Base-by-base conservation (phyloP, 1,284 basidiomycete genomes). In the Tilletia indica region DNA sequence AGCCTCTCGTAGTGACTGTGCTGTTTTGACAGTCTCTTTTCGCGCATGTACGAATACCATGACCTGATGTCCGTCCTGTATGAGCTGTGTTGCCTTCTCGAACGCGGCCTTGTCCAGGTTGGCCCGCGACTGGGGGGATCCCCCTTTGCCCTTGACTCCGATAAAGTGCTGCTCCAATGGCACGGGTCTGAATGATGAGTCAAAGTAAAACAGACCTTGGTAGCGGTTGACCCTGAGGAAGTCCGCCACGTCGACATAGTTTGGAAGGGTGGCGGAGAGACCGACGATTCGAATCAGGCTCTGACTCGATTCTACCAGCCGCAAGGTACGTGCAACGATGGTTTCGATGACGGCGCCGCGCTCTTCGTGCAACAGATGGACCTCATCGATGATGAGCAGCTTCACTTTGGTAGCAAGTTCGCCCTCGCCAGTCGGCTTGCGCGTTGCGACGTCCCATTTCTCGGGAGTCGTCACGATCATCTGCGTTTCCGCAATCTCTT, bases 11-110 rank as follows among this genome's bases (percentile, higher is more conserved):
- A 99, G 87, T n/a, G 89, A 89, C 80, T 91, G 86, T 0, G 95
- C 94, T 0, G 93, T 90, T 83, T 97, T 97, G 74, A 99, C 97
- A 0, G 97, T 99, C 82, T 99, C 97, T 85, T 97, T 99, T 38
- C 97, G 89, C 19, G 97, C 94, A 84, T 99, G 97, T 11, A 99
- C 97, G 82, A 99, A 99, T 0, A 99, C 94, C 96, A 99, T 99
- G 72, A 98, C 94, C 85, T 99, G 97, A 85, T 99, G 97, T 0
- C 82, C 81, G 6, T 79, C 79, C 56, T 79, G 76, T 0, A 80
- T 74, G 42, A 84, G 78, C 61, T 77, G 75, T 14, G 75, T 73
- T 5, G 83, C 87, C 85, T 97, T 98, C 79, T 97, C 89, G 80
- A 92, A 99, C 2, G 93, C 91, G 36, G 94, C 93, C 47, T 88